Conservation (phyloP, 2,329 filamentous ascomycete genomes). For the Paraphaeosphaeria minitans region DNA sequence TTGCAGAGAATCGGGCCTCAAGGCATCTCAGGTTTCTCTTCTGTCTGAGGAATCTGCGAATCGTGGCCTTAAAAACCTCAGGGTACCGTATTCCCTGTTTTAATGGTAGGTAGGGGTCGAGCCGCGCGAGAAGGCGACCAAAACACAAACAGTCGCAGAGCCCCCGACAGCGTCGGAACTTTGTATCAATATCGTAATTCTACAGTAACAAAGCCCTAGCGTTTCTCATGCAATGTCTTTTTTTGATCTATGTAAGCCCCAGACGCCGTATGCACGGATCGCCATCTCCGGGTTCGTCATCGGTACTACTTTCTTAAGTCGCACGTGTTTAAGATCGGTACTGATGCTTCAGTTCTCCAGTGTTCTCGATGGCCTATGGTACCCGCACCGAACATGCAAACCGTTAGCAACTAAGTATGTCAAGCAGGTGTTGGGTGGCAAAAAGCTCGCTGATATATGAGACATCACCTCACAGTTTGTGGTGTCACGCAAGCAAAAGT, state of each 20-base stretch:
- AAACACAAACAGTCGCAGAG: slow-evolving; percentile 30
- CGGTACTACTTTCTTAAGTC: background rate
- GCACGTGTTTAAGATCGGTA: no score
- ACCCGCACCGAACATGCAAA: no score
- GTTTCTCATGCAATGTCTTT: slow-evolving; percentile 20
- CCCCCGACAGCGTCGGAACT: slow-evolving; percentile 25
- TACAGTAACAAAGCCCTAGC: slow-evolving; percentile 6
- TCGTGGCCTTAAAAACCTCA: background rate
- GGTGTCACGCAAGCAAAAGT: no score
- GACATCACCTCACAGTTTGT: no score
- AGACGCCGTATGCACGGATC: slow-evolving; percentile 10
- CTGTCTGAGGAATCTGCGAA: slow-evolving; percentile 21
- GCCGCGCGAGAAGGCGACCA: slow-evolving; percentile 16
- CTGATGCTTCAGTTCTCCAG: background rate
- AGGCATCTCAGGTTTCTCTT: slow-evolving; percentile 29
- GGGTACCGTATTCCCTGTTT: slow-evolving; percentile 12
- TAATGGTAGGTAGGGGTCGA: slow-evolving; percentile 12
- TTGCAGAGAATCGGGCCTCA: slow-evolving; percentile 15
- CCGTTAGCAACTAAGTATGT: no score
- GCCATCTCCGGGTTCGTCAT: slow-evolving; percentile 9
- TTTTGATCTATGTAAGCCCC: slow-evolving; percentile 18
- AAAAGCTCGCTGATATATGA: no score
- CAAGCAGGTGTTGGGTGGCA: no score
- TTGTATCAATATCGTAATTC: slow-evolving; percentile 26
- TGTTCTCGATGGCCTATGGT: background rate